These are phyloP conservation scores for Bertia moriformis DNA, from an alignment of 2,329 filamentous ascomycete species.

Conservation along the genomic window DNA sequence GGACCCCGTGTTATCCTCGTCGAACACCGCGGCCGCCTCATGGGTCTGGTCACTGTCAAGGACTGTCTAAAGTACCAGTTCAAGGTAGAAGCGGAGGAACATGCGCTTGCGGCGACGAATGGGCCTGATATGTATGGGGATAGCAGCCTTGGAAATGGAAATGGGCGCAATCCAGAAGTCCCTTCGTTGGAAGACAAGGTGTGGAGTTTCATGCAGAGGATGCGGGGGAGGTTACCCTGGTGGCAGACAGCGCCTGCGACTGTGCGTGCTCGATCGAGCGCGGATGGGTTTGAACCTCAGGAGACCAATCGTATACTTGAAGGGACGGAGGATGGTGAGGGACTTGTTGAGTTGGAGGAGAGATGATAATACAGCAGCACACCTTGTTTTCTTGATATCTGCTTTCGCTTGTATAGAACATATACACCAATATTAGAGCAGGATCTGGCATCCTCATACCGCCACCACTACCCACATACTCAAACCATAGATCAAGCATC, in stretches of 20 bases:
- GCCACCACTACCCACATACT: background rate
- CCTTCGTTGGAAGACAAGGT: background rate
- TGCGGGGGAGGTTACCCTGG: background rate
- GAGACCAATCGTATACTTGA: background rate
- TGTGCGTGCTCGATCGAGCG: background rate
- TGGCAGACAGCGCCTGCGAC: background rate
- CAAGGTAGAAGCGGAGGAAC: slow-evolving; percentile 78
- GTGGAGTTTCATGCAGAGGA: background rate
- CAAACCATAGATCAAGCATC: slow-evolving; percentile 15
- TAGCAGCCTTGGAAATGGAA: too few species aligned
- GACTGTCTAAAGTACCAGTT: slow-evolving; percentile 96
- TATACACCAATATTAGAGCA: background rate
- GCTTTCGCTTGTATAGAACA: background rate
- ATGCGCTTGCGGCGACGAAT: slow-evolving; percentile 40
- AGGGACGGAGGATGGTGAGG: background rate
- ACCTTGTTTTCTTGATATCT: too few species aligned
- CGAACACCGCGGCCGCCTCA: slow-evolving; percentile 72
- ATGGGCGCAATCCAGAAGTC: too few species aligned
- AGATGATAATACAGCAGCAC: too few species aligned
- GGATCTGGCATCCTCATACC: background rate
- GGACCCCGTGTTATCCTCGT: slow-evolving; percentile 85
- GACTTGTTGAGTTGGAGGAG: background rate
- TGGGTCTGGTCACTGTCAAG: slow-evolving; percentile 84
- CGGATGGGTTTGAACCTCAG: background rate
- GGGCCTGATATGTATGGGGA: too few species aligned